These are phyloP conservation scores for Mychonastes homosphaera DNA, from an alignment of 139 green algal species.

Conservation along the genomic window DNA sequence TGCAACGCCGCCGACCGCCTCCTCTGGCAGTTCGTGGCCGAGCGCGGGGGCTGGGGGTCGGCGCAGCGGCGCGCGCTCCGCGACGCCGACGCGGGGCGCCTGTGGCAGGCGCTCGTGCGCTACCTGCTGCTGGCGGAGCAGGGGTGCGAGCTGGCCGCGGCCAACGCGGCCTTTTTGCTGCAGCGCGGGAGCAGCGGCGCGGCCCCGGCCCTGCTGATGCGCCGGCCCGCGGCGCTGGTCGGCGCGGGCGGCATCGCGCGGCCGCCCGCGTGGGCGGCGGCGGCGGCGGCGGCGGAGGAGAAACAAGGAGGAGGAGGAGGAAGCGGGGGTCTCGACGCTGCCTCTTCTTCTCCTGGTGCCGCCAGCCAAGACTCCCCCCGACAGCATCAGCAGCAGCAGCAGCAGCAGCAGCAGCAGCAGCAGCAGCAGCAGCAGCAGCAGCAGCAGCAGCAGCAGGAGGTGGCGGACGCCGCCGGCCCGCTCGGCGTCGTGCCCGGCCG, in stretches of 20 bases:
- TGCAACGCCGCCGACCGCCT: conserved; percentile 6
- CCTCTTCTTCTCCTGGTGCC: background rate
- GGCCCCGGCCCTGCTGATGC: background rate
- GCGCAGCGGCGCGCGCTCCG: background rate
- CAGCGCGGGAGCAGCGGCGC: conserved; percentile 2
- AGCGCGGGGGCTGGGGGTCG: conserved; percentile 18
- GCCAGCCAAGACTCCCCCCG: background rate
- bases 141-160: conserved; percentile 20
- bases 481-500: background rate
- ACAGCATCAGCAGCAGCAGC: background rate
- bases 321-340: background rate
- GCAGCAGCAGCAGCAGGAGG: background rate
- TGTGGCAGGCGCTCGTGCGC: conserved; percentile 24
- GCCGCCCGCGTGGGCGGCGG: background rate
- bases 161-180: conserved; percentile 43
- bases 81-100: conserved; percentile 11
- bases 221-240: background rate
- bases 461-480: background rate
- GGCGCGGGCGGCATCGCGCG: background rate
- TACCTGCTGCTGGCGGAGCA: conserved; percentile 38
- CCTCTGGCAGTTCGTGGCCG: conserved; percentile 20
- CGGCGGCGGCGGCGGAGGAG: too few relatives aligned
- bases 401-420: background rate
- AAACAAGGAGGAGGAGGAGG: background rate
- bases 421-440: background rate